Evolutionary conservation across 768 basidiomycete genomes (phyloP).

Genomic region (Porphyrellus cyaneotinctus): DNA sequence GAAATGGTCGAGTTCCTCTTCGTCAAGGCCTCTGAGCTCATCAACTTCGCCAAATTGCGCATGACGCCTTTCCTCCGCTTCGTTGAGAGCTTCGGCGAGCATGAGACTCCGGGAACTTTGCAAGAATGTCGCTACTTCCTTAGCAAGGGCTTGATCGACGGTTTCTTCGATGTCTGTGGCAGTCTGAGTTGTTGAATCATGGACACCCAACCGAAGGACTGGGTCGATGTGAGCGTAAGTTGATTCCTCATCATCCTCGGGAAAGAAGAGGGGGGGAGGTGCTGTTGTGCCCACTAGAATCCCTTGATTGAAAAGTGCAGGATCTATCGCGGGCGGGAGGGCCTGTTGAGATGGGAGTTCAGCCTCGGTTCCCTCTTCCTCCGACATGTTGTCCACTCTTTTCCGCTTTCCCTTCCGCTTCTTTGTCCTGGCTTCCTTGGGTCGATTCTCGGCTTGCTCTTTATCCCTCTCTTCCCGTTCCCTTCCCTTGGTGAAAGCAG

Average conservation of each 20-base stretch:
- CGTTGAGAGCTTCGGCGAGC: constrained; percentile 59
- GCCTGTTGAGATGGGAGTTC: constrained; percentile 15
- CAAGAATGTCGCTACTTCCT: constrained; percentile 68
- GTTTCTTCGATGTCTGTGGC: constrained; percentile 51
- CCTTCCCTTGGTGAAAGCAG: constrained; percentile 76
- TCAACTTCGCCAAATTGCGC: constrained; percentile 48
- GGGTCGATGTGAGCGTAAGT: constrained; percentile 54
- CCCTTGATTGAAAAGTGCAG: constrained; percentile 57
- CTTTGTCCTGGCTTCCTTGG: constrained; percentile 24
- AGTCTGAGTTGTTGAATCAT: constrained; percentile 12
- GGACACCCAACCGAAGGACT: constrained; percentile 36
- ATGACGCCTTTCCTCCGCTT: constrained; percentile 60
- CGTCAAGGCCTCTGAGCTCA: constrained; percentile 77
- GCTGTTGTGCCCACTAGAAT: constrained; percentile 56
- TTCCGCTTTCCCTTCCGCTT: constrained; percentile 37
- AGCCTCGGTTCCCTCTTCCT: constrained; percentile 25
- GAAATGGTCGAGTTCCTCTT: constrained; percentile 83
- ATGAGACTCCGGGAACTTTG: constrained; percentile 56
- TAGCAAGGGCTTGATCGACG: constrained; percentile 57
- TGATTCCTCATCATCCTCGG: constrained; percentile 41
- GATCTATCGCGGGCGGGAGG: constrained; percentile 43
- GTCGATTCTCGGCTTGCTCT: constrained; percentile 35
- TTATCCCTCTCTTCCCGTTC: constrained; percentile 62
- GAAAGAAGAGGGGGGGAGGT: constrained; percentile 39
- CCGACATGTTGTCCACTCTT: constrained; percentile 38